phyloP scores from a whole-genome alignment of 805 yeast species.

The Pichia deserticola region DNA sequence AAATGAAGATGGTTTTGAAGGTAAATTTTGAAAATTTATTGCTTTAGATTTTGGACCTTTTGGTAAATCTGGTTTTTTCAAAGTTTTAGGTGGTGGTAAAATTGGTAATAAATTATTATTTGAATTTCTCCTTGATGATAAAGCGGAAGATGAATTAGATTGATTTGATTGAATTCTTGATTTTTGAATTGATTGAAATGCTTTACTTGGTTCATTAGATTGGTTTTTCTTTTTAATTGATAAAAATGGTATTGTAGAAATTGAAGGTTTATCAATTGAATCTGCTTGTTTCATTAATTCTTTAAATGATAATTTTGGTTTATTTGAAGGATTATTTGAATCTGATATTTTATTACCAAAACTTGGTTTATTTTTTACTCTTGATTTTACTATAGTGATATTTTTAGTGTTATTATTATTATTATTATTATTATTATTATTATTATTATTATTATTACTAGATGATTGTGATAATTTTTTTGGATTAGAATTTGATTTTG shows the following conservation, averaged over 20 bases:
- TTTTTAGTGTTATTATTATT: background rate
- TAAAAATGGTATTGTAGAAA: constrained; percentile 26
- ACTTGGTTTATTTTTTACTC: constrained; percentile 1
- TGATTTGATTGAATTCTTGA: constrained; percentile 4
- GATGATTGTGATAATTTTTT: too few species aligned
- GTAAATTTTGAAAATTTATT: constrained; percentile 6
- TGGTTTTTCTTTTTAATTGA: background rate
- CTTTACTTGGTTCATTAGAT: constrained; percentile 8
- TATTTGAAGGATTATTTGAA: constrained; percentile 13
- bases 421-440: too few species aligned
- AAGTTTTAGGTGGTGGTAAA: background rate
- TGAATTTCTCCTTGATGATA: background rate
- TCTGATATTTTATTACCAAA: background rate
- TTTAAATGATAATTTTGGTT: constrained; percentile 48
- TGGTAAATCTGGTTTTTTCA: background rate
- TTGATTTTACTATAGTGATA: background rate
- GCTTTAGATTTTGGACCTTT: constrained; percentile 1
- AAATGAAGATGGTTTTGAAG: constrained; percentile 16
- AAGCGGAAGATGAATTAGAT: background rate
- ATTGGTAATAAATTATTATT: background rate
- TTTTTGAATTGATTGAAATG: constrained; percentile 10
- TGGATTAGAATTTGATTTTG: background rate
- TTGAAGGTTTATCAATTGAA: constrained; percentile 43
- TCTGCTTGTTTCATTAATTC: constrained; percentile 68
- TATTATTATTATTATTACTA: too few species aligned